phyloP scores from a whole-genome alignment of 2,329 filamentous ascomycete genomes.

The Monosporascus sp. region DNA sequence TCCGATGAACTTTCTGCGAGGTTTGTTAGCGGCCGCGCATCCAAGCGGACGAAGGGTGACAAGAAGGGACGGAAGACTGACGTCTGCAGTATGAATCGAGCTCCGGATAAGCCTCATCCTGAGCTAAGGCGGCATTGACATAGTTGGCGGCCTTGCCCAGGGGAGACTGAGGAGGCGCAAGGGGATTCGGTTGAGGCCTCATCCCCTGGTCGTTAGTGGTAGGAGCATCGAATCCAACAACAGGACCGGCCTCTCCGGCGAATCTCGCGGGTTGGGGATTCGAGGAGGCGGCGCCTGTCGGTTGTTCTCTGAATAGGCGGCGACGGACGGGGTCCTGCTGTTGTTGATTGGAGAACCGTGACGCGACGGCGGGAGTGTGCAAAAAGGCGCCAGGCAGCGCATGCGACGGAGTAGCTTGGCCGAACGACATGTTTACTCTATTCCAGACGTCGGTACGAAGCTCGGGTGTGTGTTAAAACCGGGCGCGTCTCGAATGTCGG shows the following conservation, averaged over 20 bases:
- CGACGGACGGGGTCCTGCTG: conserved; percentile 42
- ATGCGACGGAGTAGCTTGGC: conserved; percentile 60
- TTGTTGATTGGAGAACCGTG: conserved; percentile 38
- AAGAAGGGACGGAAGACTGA: conserved; percentile 44
- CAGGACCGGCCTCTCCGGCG: conserved; percentile 10
- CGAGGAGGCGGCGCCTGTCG: conserved; percentile 9
- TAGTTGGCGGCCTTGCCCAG: conserved; percentile 75
- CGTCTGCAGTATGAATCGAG: conserved; percentile 85
- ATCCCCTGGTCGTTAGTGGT: conserved; percentile 18
- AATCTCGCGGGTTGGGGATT: conserved; percentile 11
- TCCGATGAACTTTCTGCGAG: conserved; percentile 76
- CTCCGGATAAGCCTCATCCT: conserved; percentile 79
- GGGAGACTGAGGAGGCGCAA: conserved; percentile 39
- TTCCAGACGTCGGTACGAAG: too few species aligned
- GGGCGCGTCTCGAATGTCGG: background rate
- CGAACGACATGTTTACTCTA: conserved; percentile 45
- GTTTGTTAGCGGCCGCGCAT: conserved; percentile 23
- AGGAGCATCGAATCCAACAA: conserved; percentile 12
- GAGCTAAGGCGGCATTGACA: conserved; percentile 72
- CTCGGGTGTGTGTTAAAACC: too few species aligned
- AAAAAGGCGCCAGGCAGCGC: conserved; percentile 71
- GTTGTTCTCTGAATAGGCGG: conserved; percentile 40
- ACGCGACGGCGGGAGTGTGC: conserved; percentile 62
- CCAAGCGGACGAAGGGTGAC: background rate
- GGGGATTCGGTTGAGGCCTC: conserved; percentile 22